These are phyloP conservation scores for Colletotrichum liaoningense DNA, from an alignment of 2,329 filamentous ascomycete genomes.

Conservation along the genomic window DNA sequence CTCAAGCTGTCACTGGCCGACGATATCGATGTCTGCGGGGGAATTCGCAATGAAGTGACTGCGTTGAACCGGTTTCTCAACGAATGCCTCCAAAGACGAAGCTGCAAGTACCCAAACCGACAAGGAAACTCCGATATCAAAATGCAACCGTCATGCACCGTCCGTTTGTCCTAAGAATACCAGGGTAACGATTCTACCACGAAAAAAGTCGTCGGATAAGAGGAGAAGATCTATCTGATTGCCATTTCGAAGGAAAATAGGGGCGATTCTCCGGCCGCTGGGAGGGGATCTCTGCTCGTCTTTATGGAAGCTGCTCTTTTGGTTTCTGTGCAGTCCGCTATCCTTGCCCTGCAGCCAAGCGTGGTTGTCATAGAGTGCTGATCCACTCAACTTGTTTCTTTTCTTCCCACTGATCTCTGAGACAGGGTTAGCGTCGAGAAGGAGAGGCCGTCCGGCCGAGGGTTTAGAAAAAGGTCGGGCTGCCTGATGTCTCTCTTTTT, in stretches of 20 bases:
- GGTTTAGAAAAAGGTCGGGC: constrained; percentile 21
- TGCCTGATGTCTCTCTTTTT: constrained; percentile 32
- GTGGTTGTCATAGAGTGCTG: constrained; percentile 35
- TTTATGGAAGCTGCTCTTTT: constrained; percentile 26
- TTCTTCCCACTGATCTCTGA: constrained; percentile 33
- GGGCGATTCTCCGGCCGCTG: not conserved
- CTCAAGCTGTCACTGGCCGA: not conserved
- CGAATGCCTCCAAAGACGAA: constrained; percentile 14
- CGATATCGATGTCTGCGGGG: not conserved
- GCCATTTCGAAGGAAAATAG: constrained; percentile 5
- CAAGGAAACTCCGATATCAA: constrained; percentile 28
- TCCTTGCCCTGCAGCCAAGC: constrained; percentile 36
- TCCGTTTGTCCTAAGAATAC: constrained; percentile 36
- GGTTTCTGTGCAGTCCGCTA: constrained; percentile 20
- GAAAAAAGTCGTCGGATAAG: constrained; percentile 11
- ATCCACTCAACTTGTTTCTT: constrained; percentile 32
- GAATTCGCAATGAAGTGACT: not conserved
- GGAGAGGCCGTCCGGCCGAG: constrained; percentile 16
- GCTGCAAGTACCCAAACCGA: constrained; percentile 33
- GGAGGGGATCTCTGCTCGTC: constrained; percentile 23
- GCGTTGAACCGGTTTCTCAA: constrained; percentile 8
- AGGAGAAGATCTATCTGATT: constrained; percentile 17
- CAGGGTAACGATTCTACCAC: constrained; percentile 15
- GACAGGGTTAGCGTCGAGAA: constrained; percentile 36
- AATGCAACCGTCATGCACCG: constrained; percentile 29